phyloP scores from a whole-genome alignment of 2,329 filamentous ascomycete genomes.

The Penicillium psychrosexuale region DNA sequence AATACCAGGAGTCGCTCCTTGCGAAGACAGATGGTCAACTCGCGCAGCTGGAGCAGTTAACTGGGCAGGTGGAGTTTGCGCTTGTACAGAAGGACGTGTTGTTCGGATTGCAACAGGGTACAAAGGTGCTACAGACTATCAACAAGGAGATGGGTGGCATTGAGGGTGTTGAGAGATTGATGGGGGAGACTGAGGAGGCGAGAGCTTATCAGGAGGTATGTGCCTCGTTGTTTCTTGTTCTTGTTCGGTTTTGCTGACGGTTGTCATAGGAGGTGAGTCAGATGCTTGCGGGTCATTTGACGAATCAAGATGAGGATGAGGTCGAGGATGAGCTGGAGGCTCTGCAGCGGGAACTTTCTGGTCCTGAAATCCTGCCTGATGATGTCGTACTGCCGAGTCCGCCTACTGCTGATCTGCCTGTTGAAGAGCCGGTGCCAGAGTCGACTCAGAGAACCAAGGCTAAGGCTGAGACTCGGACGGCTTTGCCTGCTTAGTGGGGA shows the following conservation, averaged over 20 bases:
- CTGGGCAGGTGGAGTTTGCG: slow-evolving; percentile 88
- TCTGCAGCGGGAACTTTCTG: slow-evolving; percentile 63
- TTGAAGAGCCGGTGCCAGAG: slow-evolving; percentile 26
- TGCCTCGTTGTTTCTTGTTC: slow-evolving; percentile 6
- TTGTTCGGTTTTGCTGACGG: slow-evolving; percentile 7
- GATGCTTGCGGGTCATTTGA: slow-evolving; percentile 82
- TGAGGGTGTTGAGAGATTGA: slow-evolving; percentile 88
- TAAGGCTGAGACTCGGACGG: slow-evolving; percentile 24
- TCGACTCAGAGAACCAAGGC: slow-evolving; percentile 27
- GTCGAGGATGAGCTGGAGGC: slow-evolving; percentile 92
- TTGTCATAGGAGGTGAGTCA: slow-evolving; percentile 78
- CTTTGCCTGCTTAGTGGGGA: slow-evolving; percentile 26
- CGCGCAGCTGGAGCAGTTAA: slow-evolving; percentile 87
- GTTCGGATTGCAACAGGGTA: slow-evolving; percentile 89
- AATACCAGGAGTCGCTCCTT: slow-evolving; percentile 90
- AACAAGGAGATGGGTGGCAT: slow-evolving; percentile 94
- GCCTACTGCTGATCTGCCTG: slow-evolving; percentile 4
- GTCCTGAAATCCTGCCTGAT: slow-evolving; percentile 37
- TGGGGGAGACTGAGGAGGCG: slow-evolving; percentile 88
- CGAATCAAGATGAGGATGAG: slow-evolving; percentile 93
- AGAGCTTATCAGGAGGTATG: slow-evolving; percentile 82
- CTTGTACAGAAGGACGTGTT: slow-evolving; percentile 95
- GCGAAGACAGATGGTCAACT: slow-evolving; percentile 88
- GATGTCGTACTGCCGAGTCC: slow-evolving; percentile 35
- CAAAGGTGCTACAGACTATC: slow-evolving; percentile 82